Percentiles rank a stretch among this genome's conserved stretches.
Evolutionary conservation across 106 monocot species (phyloP).

Genomic region (Triglochin maritima): DNA sequence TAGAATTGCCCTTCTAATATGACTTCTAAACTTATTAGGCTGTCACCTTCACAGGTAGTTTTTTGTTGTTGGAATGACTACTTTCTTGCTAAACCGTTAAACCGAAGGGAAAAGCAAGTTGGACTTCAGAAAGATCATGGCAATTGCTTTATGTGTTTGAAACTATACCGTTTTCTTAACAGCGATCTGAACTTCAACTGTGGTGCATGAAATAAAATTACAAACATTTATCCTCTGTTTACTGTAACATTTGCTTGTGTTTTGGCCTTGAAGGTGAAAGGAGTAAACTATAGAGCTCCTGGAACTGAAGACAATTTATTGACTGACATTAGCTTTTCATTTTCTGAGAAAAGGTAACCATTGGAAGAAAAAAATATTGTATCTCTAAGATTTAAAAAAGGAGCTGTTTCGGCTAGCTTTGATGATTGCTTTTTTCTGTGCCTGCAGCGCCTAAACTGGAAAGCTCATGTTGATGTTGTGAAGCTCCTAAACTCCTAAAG

Average conservation of each 20-base stretch:
- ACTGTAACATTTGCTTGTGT: background rate
- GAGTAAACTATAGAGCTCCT: constrained; percentile 67
- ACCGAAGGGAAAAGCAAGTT: too few relatives aligned
- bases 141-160: too few relatives aligned
- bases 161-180: background rate
- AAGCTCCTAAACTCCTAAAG: constrained; percentile 69
- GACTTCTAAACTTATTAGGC: too few relatives aligned
- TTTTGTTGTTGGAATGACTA: too few relatives aligned
- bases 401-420: background rate
- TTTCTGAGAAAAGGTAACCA: constrained; percentile 69
- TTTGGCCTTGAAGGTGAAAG: constrained; percentile 51
- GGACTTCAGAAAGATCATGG: too few relatives aligned
- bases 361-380: background rate
- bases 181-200: background rate
- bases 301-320: constrained; percentile 69
- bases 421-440: background rate
- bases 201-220: background rate
- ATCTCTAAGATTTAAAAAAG: background rate
- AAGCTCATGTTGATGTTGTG: constrained; percentile 86
- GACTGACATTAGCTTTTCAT: constrained; percentile 59
- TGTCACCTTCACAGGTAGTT: too few relatives aligned
- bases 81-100: too few relatives aligned
- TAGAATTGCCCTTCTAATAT: too few relatives aligned
- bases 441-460: constrained; percentile 81
- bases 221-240: background rate